Evolutionary conservation across 73 alveolate genomes (phyloP).

Genomic region (Stentor coeruleus): DNA sequence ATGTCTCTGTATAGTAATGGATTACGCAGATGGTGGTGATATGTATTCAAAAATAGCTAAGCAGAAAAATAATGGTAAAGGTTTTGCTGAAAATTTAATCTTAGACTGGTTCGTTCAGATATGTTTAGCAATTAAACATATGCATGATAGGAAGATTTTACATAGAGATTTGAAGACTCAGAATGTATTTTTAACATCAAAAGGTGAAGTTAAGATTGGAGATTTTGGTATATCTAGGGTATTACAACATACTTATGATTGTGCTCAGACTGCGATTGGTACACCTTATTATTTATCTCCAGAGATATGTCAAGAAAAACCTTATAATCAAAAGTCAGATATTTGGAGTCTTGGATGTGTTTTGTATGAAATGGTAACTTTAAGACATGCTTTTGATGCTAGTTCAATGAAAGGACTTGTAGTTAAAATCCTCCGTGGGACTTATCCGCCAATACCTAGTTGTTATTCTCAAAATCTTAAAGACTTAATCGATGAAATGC

Average conservation of each 20-base stretch:
- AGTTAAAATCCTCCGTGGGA: slow-evolving; percentile 78
- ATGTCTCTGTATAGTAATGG: slow-evolving; percentile 96
- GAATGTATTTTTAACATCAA: slow-evolving; percentile 91
- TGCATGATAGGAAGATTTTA: slow-evolving; percentile 92
- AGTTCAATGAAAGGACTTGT: slow-evolving; percentile 88
- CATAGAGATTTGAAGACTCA: slow-evolving; percentile 97
- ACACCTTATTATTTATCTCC: slow-evolving; percentile 99
- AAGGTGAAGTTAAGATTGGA: slow-evolving; percentile 89
- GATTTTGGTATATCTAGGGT: slow-evolving; percentile 96
- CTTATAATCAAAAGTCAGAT: slow-evolving; percentile 97
- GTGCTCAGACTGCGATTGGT: slow-evolving; percentile 98
- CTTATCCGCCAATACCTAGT: slow-evolving; percentile 73
- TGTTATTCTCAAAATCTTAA: slow-evolving; percentile 51
- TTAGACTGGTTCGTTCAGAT: slow-evolving; percentile 97
- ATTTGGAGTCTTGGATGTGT: slow-evolving; percentile 98
- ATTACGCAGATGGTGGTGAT: slow-evolving; percentile 99
- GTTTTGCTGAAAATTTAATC: slow-evolving; percentile 82
- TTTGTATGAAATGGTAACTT: slow-evolving; percentile 95
- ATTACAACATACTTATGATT: slow-evolving; percentile 87
- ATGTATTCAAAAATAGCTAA: slow-evolving; percentile 88
- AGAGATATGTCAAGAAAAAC: slow-evolving; percentile 95
- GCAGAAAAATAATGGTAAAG: slow-evolving; percentile 64
- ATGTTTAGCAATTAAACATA: slow-evolving; percentile 95
- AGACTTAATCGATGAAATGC: slow-evolving; percentile 74
- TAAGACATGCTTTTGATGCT: slow-evolving; percentile 99